Conservation (phyloP, 805 yeast genomes). For the Saccharomyces kudriavzevii region DNA sequence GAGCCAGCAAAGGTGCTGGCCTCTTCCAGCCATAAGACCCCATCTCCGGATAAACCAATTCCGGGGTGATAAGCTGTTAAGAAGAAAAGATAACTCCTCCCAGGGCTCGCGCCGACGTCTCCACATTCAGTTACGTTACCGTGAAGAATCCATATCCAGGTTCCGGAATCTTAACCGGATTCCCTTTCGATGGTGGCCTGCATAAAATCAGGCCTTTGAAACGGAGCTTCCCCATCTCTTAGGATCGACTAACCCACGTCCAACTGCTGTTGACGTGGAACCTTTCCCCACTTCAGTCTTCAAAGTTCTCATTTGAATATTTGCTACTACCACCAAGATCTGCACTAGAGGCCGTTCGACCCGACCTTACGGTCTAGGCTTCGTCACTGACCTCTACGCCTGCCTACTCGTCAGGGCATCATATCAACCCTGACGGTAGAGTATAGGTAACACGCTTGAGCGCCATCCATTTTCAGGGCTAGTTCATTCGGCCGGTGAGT, state of each 20-base stretch:
- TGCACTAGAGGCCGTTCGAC: constrained; percentile 37
- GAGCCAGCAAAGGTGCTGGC: constrained; percentile 32
- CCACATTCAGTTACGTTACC: constrained; percentile 37
- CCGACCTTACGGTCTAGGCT: constrained; percentile 36
- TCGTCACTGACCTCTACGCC: constrained; percentile 37
- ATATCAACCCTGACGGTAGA: constrained; percentile 33
- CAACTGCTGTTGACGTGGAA: constrained; percentile 38
- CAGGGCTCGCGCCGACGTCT: constrained; percentile 38
- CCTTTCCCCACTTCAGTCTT: constrained; percentile 38
- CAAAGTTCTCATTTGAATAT: constrained; percentile 37
- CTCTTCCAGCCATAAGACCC: constrained; percentile 36
- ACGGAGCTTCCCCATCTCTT: constrained; percentile 36
- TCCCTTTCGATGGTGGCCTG: constrained; percentile 36
- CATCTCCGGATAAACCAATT: constrained; percentile 37
- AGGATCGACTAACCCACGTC: constrained; percentile 39
- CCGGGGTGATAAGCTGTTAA: constrained; percentile 36
- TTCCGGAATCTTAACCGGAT: constrained; percentile 39
- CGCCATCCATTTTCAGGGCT: constrained; percentile 38
- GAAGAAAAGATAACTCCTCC: constrained; percentile 38
- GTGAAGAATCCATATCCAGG: constrained; percentile 37
- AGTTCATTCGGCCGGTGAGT: constrained; percentile 47
- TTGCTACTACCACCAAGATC: constrained; percentile 38
- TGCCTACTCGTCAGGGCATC: constrained; percentile 36
- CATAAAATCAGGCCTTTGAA: constrained; percentile 31
- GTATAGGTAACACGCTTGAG: constrained; percentile 37